Conservation (phyloP, 2,329 filamentous ascomycete species). For the Ceratocystis cacaofunesta region DNA sequence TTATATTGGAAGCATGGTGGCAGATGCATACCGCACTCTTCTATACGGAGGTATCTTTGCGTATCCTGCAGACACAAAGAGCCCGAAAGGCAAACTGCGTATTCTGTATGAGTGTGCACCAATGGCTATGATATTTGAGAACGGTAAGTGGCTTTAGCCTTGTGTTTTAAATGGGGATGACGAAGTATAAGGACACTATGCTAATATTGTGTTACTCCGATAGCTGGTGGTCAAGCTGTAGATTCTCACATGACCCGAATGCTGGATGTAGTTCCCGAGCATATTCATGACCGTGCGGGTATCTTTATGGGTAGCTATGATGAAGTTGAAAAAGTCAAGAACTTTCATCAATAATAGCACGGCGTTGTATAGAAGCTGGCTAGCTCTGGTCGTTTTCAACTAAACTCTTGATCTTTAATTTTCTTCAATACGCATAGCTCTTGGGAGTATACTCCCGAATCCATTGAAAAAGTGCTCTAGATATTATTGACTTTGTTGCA, state of each 20-base stretch:
- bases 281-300: constrained; percentile 88
- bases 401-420: no score
- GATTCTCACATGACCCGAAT: constrained; percentile 85
- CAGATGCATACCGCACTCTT: constrained; percentile 89
- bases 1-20: constrained; percentile 97
- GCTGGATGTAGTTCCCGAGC: constrained; percentile 74
- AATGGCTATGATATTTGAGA: constrained; percentile 98
- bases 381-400: no score
- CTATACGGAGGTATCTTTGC: constrained; percentile 95
- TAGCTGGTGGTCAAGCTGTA: constrained; percentile 81
- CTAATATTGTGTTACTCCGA: constrained; percentile 22
- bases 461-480: no score
- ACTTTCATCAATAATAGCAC: constrained; percentile 45
- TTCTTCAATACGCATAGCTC: no score
- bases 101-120: constrained; percentile 97
- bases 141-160: constrained; percentile 46
- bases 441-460: no score
- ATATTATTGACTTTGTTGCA: no score
- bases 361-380: no score
- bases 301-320: constrained; percentile 94
- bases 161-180: neutral
- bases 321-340: constrained; percentile 90
- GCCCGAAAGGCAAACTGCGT: constrained; percentile 90
- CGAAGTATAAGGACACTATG: neutral
- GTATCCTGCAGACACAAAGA: constrained; percentile 96